Conservation (phyloP, 352 stramenopile genomes). For the Pythium pectinolyticum region DNA sequence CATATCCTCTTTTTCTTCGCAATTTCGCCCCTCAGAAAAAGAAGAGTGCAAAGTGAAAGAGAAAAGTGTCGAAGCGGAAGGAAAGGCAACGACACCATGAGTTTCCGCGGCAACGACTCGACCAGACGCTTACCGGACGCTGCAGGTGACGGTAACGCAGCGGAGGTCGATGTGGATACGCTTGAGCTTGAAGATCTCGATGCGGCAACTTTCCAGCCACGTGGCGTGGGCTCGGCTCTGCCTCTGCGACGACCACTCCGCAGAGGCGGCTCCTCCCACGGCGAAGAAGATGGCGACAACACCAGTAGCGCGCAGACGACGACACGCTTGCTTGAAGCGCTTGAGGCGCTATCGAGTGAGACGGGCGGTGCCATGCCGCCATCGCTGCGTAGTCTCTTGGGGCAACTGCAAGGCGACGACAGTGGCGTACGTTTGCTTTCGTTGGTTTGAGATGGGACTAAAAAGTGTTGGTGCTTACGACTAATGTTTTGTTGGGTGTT, state of each 20-base stretch:
- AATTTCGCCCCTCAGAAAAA: neutral
- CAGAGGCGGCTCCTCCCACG: constrained; percentile 8
- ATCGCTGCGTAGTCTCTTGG: constrained; percentile 40
- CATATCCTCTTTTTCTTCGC: constrained; percentile 8
- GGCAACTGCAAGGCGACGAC: constrained; percentile 27
- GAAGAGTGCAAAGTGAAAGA: neutral
- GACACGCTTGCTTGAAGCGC: constrained; percentile 49
- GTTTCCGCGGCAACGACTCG: constrained; percentile 17
- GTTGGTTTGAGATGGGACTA: neutral
- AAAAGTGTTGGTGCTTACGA: neutral
- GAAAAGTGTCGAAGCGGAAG: neutral
- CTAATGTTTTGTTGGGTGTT: neutral
- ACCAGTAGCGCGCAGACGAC: constrained; percentile 9
- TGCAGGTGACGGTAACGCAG: neutral
- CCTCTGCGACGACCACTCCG: constrained; percentile 7
- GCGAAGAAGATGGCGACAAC: neutral
- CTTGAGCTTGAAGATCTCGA: constrained; percentile 15
- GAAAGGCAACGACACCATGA: constrained; percentile 10
- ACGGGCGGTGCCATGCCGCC: constrained; percentile 35
- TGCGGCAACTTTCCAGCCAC: constrained; percentile 1
- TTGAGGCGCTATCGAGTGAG: constrained; percentile 53
- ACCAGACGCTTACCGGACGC: neutral
- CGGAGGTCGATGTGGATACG: constrained; percentile 4
- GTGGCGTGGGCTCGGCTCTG: neutral
- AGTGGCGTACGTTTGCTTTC: constrained; percentile 17